A percentile compares a stretch with the other conserved stretches of the same genome.
These are phyloP conservation scores for Aciculosporium take DNA, from an alignment of 2,329 filamentous ascomycete species.

Conservation along the genomic window DNA sequence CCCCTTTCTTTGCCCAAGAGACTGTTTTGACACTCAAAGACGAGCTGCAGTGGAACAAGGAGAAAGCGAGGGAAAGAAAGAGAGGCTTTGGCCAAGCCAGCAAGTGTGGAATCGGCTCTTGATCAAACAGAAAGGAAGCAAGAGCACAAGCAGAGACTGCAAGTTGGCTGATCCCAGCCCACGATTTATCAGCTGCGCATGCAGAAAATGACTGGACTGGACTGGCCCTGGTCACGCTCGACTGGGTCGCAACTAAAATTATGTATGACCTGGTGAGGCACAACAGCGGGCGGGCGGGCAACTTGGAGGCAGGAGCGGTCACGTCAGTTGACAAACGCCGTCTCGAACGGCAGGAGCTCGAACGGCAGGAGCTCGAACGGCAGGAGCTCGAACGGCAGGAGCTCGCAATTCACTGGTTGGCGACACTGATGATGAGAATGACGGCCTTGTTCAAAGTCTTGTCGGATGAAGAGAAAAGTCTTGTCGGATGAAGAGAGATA, in stretches of 20 bases:
- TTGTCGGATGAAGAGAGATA: background rate
- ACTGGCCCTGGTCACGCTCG: background rate
- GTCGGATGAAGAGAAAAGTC: background rate
- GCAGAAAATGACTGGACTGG: conserved; percentile 5
- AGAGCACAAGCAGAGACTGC: background rate
- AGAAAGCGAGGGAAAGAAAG: background rate
- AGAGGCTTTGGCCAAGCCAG: background rate
- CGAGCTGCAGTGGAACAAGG: background rate
- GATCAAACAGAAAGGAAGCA: conserved; percentile 2
- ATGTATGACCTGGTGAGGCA: conserved; percentile 1
- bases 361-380: no score
- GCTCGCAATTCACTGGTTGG: background rate
- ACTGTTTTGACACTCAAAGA: background rate
- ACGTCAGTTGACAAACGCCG: background rate
- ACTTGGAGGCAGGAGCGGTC: background rate
- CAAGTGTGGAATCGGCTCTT: background rate
- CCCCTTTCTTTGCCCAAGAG: background rate
- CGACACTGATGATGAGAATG: background rate
- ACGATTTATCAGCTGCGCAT: conserved; percentile 18
- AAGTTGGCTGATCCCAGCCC: conserved; percentile 8
- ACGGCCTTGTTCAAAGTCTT: background rate
- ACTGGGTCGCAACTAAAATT: conserved; percentile 3
- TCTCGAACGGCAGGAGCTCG: background rate
- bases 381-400: background rate
- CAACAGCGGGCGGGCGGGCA: background rate